phyloP scores from a whole-genome alignment of 108 stramenopile species.

The Skeletonema potamos region DNA sequence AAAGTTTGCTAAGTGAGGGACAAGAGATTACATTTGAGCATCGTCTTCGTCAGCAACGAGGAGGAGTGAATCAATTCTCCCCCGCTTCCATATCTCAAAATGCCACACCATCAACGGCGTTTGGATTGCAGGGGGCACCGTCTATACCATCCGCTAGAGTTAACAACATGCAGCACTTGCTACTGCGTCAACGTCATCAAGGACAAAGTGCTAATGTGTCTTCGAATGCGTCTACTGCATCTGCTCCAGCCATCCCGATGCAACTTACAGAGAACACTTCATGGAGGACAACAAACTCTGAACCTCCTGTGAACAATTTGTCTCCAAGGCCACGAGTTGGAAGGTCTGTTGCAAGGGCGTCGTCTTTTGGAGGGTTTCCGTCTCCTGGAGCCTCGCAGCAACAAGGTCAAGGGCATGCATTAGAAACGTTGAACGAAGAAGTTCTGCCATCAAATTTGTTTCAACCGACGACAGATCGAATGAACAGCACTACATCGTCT shows the following conservation, averaged over 20 bases:
- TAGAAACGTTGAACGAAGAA: constrained; percentile 1
- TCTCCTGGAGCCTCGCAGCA: not conserved
- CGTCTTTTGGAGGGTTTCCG: constrained; percentile 9
- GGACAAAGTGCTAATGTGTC: not conserved
- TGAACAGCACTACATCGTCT: not conserved
- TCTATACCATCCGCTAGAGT: not conserved
- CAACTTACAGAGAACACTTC: not conserved
- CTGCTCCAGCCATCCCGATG: not conserved
- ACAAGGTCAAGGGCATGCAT: not conserved
- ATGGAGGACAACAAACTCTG: not conserved
- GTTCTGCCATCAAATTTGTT: constrained; percentile 2
- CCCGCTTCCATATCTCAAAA: constrained; percentile 1
- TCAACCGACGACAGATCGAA: not conserved
- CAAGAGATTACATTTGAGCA: not conserved
- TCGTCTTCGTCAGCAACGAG: not conserved
- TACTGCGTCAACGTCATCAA: not conserved
- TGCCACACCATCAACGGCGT: not conserved
- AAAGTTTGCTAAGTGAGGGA: not conserved
- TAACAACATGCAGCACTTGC: not conserved
- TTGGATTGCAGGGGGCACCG: not conserved
- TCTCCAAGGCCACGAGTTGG: not conserved
- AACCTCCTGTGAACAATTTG: not conserved
- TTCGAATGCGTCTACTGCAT: not conserved
- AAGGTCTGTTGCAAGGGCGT: not conserved
- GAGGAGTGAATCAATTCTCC: not conserved